These are phyloP conservation scores for Huntiella bhutanensis DNA, from an alignment of 2,329 filamentous ascomycete genomes.

Conservation along the genomic window DNA sequence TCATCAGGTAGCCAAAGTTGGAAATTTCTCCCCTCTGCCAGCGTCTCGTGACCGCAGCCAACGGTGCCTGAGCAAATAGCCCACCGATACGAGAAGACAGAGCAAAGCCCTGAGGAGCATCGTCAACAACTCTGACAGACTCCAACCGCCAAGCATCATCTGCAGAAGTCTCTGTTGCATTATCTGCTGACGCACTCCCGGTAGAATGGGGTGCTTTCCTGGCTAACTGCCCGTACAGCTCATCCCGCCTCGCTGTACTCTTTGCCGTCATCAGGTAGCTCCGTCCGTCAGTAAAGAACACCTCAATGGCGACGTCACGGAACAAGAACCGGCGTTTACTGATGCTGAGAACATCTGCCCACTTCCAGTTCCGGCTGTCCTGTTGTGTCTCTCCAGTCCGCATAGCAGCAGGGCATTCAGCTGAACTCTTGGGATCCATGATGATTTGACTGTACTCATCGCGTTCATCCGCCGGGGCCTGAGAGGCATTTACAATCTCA, in stretches of 20 bases:
- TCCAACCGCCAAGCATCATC: constrained; percentile 90
- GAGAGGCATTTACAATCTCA: constrained; percentile 92
- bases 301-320: constrained; percentile 85
- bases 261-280: constrained; percentile 85
- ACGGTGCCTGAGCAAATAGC: constrained; percentile 73
- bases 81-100: constrained; percentile 56
- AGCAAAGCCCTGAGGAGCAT: constrained; percentile 6
- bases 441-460: constrained; percentile 94
- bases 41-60: constrained; percentile 45
- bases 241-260: constrained; percentile 54
- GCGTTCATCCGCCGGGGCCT: constrained; percentile 78
- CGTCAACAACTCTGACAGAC: constrained; percentile 42
- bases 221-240: constrained; percentile 58
- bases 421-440: constrained; percentile 29
- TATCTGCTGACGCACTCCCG: constrained; percentile 48
- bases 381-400: constrained; percentile 36
- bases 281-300: constrained; percentile 91
- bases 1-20: constrained; percentile 97
- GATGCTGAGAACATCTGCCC: constrained; percentile 84
- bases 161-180: constrained; percentile 16
- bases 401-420: neutral
- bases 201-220: constrained; percentile 64
- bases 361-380: constrained; percentile 78
- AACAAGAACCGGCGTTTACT: constrained; percentile 92
- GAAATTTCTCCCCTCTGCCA: constrained; percentile 93